phyloP scores from a whole-genome alignment of 2,329 filamentous ascomycete species.

The Exserohilum rostratum region DNA sequence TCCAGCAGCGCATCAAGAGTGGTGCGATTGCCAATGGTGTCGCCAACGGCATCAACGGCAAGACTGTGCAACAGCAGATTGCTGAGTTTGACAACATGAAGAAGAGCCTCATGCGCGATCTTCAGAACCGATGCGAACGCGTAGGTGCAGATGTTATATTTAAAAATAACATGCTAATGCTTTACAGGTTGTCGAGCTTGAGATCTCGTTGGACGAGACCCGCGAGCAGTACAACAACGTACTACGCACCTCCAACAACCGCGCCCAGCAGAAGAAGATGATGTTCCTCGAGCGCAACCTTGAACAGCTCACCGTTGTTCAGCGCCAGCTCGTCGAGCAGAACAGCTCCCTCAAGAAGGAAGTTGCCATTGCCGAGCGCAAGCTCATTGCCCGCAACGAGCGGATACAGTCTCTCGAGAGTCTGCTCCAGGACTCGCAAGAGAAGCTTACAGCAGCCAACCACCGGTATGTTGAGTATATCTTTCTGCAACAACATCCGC shows the following conservation, averaged over 20 bases:
- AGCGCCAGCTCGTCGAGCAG: conserved; percentile 96
- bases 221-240: conserved; percentile 99
- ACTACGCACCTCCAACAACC: conserved; percentile 93
- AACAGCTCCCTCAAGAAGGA: conserved; percentile 97
- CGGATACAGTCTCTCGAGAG: conserved; percentile 92
- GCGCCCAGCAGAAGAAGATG: conserved; percentile 99
- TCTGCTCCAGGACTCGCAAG: conserved; percentile 93
- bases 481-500: neutral
- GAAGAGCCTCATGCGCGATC: conserved; percentile 97
- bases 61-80: conserved; percentile 96
- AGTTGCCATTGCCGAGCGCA: conserved; percentile 96
- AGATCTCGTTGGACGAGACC: conserved; percentile 96
- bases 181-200: conserved; percentile 79
- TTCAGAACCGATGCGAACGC: conserved; percentile 97
- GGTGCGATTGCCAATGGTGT: conserved; percentile 66
- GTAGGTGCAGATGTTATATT: conserved; percentile 50
- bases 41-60: conserved; percentile 69
- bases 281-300: conserved; percentile 98
- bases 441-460: conserved; percentile 96
- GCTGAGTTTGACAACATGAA: conserved; percentile 99
- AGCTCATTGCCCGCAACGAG: conserved; percentile 95
- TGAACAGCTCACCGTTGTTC: conserved; percentile 95
- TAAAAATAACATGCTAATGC: conserved; percentile 25
- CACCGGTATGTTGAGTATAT: conserved; percentile 74
- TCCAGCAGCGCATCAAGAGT: conserved; percentile 75